These are phyloP conservation scores for Peronospora belbahrii DNA, from an alignment of 352 stramenopile species.

Conservation along the genomic window DNA sequence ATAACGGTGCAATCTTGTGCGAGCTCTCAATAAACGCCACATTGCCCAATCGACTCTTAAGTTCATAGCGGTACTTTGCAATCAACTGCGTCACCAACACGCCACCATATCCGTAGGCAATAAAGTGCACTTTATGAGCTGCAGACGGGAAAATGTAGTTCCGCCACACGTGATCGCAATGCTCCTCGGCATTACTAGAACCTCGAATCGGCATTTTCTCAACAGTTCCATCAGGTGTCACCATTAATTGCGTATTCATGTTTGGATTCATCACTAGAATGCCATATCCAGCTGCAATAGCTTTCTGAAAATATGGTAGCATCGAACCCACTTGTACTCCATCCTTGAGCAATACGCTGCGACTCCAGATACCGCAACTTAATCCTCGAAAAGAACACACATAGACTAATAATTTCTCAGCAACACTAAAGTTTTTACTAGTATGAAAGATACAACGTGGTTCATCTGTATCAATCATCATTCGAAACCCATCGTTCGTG, in stretches of 20 bases:
- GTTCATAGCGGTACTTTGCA: constrained; percentile 67
- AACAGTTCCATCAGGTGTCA: constrained; percentile 37
- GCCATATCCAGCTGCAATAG: constrained; percentile 63
- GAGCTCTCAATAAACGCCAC: constrained; percentile 86
- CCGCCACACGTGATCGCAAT: constrained; percentile 83
- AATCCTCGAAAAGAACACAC: constrained; percentile 71
- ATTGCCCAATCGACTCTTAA: constrained; percentile 74
- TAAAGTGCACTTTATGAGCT: constrained; percentile 84
- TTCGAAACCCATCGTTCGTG: constrained; percentile 70
- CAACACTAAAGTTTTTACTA: constrained; percentile 62
- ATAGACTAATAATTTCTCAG: constrained; percentile 76
- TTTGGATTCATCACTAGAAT: constrained; percentile 88
- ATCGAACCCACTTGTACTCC: constrained; percentile 86
- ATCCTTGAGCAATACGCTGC: constrained; percentile 72
- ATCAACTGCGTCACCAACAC: constrained; percentile 73
- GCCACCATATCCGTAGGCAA: constrained; percentile 82
- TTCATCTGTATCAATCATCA: constrained; percentile 75
- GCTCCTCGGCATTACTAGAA: constrained; percentile 80
- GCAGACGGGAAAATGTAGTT: constrained; percentile 79
- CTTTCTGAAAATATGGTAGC: constrained; percentile 82
- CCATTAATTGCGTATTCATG: constrained; percentile 83
- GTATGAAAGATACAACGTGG: constrained; percentile 79
- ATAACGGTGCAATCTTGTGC: constrained; percentile 67
- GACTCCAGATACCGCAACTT: constrained; percentile 85
- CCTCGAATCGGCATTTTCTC: constrained; percentile 79